Percentiles rank a stretch among this genome's conserved stretches.
These are phyloP conservation scores for Magnolia sinica DNA, from an alignment of 164 flowering plant genomes.

Conservation along the genomic window DNA sequence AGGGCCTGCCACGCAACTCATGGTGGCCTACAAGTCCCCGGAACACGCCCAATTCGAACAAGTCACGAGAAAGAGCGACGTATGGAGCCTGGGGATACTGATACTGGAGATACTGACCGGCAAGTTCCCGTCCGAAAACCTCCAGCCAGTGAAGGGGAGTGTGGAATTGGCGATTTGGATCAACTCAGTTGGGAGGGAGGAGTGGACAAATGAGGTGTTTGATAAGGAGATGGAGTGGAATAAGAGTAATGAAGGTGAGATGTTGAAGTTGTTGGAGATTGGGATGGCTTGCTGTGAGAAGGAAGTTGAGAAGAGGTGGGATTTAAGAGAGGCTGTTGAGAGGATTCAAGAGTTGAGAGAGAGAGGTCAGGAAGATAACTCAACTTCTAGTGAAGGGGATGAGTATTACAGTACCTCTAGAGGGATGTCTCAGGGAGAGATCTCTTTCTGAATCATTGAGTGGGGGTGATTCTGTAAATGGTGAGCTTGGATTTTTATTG, in stretches of 20 bases:
- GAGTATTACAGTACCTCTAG: conserved; percentile 27
- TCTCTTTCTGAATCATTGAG: conserved; percentile 21
- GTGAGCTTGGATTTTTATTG: not conserved
- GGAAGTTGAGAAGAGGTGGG: conserved; percentile 65
- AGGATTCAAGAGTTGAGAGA: conserved; percentile 62
- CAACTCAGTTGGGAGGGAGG: conserved; percentile 31
- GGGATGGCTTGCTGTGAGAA: conserved; percentile 64
- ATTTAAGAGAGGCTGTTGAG: conserved; percentile 49
- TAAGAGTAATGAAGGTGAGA: conserved; percentile 36
- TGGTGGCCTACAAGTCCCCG: conserved; percentile 81
- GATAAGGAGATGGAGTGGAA: conserved; percentile 52
- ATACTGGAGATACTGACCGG: conserved; percentile 77
- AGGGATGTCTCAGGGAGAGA: conserved; percentile 15
- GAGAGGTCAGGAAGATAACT: conserved; percentile 33
- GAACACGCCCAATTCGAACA: conserved; percentile 44
- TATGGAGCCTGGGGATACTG: conserved; percentile 79
- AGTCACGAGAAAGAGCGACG: conserved; percentile 65
- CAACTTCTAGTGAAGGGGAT: conserved; percentile 46
- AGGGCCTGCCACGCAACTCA: conserved; percentile 44
- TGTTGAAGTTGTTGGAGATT: conserved; percentile 59
- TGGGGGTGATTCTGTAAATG: not conserved
- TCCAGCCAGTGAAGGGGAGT: conserved; percentile 23
- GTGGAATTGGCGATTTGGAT: conserved; percentile 60
- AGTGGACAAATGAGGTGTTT: conserved; percentile 38
- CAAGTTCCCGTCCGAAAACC: conserved; percentile 35